These are phyloP conservation scores for Scheffersomyces insectosa DNA, from an alignment of 1,139 yeast genomes.

Conservation along the genomic window DNA sequence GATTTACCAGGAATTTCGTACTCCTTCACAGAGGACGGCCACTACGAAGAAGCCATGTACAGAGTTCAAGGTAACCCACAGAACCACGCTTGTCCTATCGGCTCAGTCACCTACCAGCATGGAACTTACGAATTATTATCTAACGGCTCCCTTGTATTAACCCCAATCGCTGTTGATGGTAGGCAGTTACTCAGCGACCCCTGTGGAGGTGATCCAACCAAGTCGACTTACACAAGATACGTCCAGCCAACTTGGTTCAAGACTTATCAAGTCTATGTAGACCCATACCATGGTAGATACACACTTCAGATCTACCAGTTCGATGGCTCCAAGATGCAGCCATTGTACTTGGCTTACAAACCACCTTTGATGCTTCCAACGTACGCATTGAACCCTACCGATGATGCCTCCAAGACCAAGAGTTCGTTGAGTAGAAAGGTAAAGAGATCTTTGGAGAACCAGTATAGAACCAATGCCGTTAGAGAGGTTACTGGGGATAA, in stretches of 20 bases:
- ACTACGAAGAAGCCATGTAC: conserved; percentile 86
- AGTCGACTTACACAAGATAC: conserved; percentile 70
- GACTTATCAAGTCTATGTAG: conserved; percentile 61
- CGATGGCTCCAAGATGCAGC: conserved; percentile 84
- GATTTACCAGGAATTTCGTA: conserved; percentile 91
- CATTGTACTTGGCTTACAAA: conserved; percentile 83
- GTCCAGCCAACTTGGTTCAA: conserved; percentile 63
- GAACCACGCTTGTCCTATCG: conserved; percentile 81
- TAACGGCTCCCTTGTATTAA: conserved; percentile 69
- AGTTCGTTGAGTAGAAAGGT: conserved; percentile 49
- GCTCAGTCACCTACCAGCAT: conserved; percentile 83
- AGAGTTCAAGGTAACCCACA: conserved; percentile 70
- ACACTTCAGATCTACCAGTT: conserved; percentile 72
- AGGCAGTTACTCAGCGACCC: conserved; percentile 90
- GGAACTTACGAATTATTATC: conserved; percentile 67
- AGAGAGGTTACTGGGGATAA: conserved; percentile 41
- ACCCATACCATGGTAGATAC: conserved; percentile 80
- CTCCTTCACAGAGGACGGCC: conserved; percentile 90
- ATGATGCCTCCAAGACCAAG: conserved; percentile 37
- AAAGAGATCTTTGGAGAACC: conserved; percentile 76
- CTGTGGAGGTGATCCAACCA: conserved; percentile 54
- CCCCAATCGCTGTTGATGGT: conserved; percentile 86
- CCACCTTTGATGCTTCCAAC: conserved; percentile 98
- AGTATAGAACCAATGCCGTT: conserved; percentile 74
- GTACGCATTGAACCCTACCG: conserved; percentile 82